Base-by-base conservation (phyloP, 345 rosid species). In the Raphanus raphanistrum region DNA sequence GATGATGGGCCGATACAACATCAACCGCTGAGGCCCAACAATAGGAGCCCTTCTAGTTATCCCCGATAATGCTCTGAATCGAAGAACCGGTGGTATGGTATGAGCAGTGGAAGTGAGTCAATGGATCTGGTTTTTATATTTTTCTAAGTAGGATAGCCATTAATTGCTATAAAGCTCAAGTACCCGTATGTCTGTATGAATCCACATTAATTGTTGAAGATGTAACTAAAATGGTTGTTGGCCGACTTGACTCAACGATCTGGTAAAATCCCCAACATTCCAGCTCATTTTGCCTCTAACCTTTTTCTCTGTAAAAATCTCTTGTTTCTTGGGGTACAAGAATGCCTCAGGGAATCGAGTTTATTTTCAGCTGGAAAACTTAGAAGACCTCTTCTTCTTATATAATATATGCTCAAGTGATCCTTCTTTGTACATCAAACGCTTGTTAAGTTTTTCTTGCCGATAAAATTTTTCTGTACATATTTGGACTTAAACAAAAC, bases 171-270 rank as follows among this genome's bases (percentile, higher is more conserved):
- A 54, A 54, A 16, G 26, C 59, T 54, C 16, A 54, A 54, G 26
- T 6, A 54, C 59, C 10, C 59, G 16, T 2, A 7, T 4, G 27
- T 52, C 33, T 5, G 15, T 77, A 43, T 70, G 66, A 31, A 77
- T 33, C 81, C 32, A 45, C 77, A 78, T 77, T 77, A 78, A 50
- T 48, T 78, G 57, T 58, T 78, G 81, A 78, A 78, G 77, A 77
- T 78, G n/a, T 78, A 58, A 41, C 29, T 3, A 3, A 62, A 62
- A 33, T 6, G 63, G 55, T 48, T 62, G 10, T 25, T 25, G 32
- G 27, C 21, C 21, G 21, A 21, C 21, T 21, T 21, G 31, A 28
- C 31, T 28, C 60, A 2, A 35, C 32, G 4, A 77, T 77, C 57
- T 55, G 80, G 76, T 77, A 58, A 38, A 64, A 52, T 76, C 68